Percentiles rank a stretch among this genome's conserved stretches.
Evolutionary conservation across 148 eudicot genomes (phyloP).

Genomic region (Persicaria maculosa): DNA sequence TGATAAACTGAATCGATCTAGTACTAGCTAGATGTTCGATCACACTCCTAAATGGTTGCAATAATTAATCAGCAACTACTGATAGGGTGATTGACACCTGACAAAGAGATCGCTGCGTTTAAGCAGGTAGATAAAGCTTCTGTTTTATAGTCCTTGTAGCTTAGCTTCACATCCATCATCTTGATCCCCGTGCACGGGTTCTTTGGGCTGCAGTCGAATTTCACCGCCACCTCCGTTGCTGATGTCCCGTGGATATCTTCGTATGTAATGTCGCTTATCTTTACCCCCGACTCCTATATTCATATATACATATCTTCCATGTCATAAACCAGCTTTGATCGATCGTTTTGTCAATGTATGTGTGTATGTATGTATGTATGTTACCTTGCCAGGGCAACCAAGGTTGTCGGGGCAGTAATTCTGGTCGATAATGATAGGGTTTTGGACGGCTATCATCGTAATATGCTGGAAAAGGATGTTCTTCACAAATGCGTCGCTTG

Average conservation of each 20-base stretch:
- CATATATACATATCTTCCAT: too few relatives aligned
- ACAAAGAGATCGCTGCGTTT: constrained; percentile 15
- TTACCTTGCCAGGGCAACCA: constrained; percentile 18
- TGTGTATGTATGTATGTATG: neutral
- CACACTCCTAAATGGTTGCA: neutral
- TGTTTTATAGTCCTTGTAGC: constrained; percentile 11
- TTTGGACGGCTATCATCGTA: constrained; percentile 16
- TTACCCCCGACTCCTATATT: constrained; percentile 25
- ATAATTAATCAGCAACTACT: constrained; percentile 27
- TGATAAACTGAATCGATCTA: too few relatives aligned
- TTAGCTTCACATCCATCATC: constrained; percentile 20
- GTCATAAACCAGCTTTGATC: too few relatives aligned
- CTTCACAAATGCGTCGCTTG: constrained; percentile 15
- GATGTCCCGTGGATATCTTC: constrained; percentile 43
- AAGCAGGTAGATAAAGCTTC: constrained; percentile 16
- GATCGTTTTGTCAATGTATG: too few relatives aligned
- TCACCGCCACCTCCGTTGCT: constrained; percentile 22
- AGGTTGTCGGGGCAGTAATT: constrained; percentile 20
- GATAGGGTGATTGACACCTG: constrained; percentile 25
- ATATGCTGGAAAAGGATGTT: constrained; percentile 15
- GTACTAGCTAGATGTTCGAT: too few relatives aligned
- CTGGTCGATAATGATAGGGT: constrained; percentile 21
- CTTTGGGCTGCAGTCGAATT: constrained; percentile 18
- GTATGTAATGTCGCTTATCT: constrained; percentile 25
- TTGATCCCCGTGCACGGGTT: constrained; percentile 16